Conservation (phyloP, 768 basidiomycete genomes). For the Tylopilus sp. region DNA sequence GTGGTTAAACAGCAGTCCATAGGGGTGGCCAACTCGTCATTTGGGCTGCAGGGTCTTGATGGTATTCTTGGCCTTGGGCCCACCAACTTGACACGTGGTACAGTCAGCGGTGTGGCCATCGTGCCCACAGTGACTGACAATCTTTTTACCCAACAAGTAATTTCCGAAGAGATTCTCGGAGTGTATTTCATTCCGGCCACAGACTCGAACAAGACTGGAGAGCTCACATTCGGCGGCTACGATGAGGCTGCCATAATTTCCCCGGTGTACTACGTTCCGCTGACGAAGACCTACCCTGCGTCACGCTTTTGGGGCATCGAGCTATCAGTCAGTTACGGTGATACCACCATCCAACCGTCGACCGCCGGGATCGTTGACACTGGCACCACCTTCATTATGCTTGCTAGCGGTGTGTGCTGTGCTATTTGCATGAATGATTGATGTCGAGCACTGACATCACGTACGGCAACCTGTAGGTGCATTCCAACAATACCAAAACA, state of each 20-base stretch:
- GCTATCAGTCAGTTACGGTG: slow-evolving; percentile 31
- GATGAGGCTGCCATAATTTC: slow-evolving; percentile 10
- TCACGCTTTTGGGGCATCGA: slow-evolving; percentile 32
- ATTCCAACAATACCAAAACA: neutral
- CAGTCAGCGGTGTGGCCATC: slow-evolving; percentile 12
- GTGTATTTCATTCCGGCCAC: slow-evolving; percentile 28
- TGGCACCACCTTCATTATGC: slow-evolving; percentile 26
- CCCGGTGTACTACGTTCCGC: slow-evolving; percentile 17
- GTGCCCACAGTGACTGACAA: slow-evolving; percentile 38
- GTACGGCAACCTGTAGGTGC: neutral
- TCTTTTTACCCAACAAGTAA: slow-evolving; percentile 25
- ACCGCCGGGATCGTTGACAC: slow-evolving; percentile 35
- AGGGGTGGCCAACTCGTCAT: slow-evolving; percentile 18
- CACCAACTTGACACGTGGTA: slow-evolving; percentile 18
- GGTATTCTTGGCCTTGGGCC: neutral
- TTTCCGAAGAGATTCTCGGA: slow-evolving; percentile 27
- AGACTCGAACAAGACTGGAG: slow-evolving; percentile 9
- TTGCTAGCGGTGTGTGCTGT: slow-evolving; percentile 4
- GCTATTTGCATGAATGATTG: no score
- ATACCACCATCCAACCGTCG: slow-evolving; percentile 13
- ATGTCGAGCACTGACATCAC: neutral
- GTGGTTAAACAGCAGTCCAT: neutral
- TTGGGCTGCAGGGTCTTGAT: neutral
- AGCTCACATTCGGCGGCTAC: slow-evolving; percentile 27
- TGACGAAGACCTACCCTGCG: slow-evolving; percentile 26